A percentile compares a stretch with the other conserved stretches of the same genome.
Conservation (phyloP, 2,329 filamentous ascomycete genomes). For the Trichoderma lentiforme region DNA sequence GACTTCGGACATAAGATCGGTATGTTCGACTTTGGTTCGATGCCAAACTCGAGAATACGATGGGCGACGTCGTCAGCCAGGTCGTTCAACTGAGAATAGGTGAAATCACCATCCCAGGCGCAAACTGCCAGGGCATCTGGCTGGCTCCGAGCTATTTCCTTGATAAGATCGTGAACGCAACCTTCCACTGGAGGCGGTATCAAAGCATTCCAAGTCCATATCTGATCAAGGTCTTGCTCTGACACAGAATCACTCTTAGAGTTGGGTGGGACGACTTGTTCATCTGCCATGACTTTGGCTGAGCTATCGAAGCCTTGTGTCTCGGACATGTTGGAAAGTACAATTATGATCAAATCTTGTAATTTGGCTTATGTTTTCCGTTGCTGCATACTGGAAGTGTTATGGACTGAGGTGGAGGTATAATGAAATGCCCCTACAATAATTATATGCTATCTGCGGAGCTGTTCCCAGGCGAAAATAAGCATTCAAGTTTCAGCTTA, state of each 20-base stretch:
- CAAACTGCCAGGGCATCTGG: constrained; percentile 34
- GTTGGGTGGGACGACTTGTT: background rate
- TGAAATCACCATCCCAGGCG: constrained; percentile 40
- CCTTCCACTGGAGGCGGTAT: constrained; percentile 18
- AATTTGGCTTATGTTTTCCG: background rate
- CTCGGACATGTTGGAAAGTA: background rate
- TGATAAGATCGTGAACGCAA: constrained; percentile 42
- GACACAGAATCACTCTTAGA: background rate
- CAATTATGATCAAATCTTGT: background rate
- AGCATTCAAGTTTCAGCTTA: background rate
- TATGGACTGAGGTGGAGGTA: background rate
- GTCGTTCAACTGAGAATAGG: constrained; percentile 20
- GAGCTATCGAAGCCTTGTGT: background rate
- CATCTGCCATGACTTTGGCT: background rate
- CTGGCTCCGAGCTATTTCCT: constrained; percentile 20
- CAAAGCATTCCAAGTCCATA: constrained; percentile 20
- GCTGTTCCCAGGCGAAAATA: background rate
- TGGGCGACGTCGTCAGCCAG: constrained; percentile 11
- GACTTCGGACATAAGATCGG: constrained; percentile 1
- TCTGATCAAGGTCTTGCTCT: constrained; percentile 6
- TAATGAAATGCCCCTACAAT: background rate
- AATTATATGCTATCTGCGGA: background rate
- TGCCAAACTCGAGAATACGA: background rate
- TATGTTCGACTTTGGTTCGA: constrained; percentile 9
- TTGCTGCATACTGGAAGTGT: background rate